These are phyloP conservation scores for Peronospora farinosa DNA, from an alignment of 352 stramenopile species.

Conservation along the genomic window DNA sequence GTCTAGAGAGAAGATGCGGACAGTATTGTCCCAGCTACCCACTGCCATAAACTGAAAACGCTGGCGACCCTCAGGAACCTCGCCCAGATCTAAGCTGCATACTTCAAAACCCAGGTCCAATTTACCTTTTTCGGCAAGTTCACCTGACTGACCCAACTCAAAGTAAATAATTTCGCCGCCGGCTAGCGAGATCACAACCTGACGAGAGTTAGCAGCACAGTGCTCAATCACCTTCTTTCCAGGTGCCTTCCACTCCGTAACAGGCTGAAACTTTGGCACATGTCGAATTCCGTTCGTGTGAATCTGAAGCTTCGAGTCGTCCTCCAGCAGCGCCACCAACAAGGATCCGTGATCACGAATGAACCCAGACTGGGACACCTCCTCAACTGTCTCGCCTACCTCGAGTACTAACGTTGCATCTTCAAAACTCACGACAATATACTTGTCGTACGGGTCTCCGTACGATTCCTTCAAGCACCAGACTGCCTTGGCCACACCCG, in stretches of 20 bases:
- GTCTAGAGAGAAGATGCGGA: slow-evolving; percentile 93
- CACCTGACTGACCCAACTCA: slow-evolving; percentile 90
- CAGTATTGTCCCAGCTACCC: slow-evolving; percentile 88
- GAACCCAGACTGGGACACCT: slow-evolving; percentile 95
- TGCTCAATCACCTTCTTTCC: slow-evolving; percentile 97
- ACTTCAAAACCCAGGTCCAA: slow-evolving; percentile 95
- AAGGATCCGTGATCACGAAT: slow-evolving; percentile 92
- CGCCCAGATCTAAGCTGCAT: slow-evolving; percentile 94
- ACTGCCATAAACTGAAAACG: slow-evolving; percentile 95
- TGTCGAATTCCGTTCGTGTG: slow-evolving; percentile 93
- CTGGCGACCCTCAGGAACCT: slow-evolving; percentile 90
- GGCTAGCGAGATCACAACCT: slow-evolving; percentile 95
- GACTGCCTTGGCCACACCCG: slow-evolving; percentile 91
- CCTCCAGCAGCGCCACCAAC: slow-evolving; percentile 90
- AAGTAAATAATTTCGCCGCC: slow-evolving; percentile 98
- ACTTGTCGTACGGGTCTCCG: slow-evolving; percentile 73
- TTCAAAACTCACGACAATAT: slow-evolving; percentile 99
- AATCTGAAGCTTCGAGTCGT: slow-evolving; percentile 95
- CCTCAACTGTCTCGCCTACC: slow-evolving; percentile 96
- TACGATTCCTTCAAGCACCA: slow-evolving; percentile 92
- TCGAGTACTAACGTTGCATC: slow-evolving; percentile 97
- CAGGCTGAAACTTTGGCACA: slow-evolving; percentile 88
- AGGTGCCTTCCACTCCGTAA: slow-evolving; percentile 96
- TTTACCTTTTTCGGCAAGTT: slow-evolving; percentile 91
- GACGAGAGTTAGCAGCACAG: slow-evolving; percentile 93